Percentiles rank a stretch among this genome's conserved stretches.
Conservation (phyloP, 345 rosid species). For the Conringia planisiliqua region DNA sequence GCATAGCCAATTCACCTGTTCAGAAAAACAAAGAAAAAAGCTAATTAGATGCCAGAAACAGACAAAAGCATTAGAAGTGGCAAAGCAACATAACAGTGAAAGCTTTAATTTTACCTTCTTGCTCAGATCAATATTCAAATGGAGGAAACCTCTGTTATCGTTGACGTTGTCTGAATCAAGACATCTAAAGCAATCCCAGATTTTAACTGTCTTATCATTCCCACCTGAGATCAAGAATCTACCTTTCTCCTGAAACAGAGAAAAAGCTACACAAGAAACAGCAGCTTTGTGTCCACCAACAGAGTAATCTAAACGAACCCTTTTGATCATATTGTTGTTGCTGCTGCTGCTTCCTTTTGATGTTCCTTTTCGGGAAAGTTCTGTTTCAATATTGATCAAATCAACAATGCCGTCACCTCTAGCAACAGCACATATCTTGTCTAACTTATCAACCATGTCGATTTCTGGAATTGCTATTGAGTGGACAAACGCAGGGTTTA, state of each 20-base stretch:
- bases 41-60: neutral
- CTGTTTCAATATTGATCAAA: constrained; percentile 66
- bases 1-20: constrained; percentile 97
- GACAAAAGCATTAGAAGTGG: neutral
- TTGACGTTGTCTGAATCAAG: constrained; percentile 36
- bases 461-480: constrained; percentile 71
- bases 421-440: constrained; percentile 65
- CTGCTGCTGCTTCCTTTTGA: constrained; percentile 36
- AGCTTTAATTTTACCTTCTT: constrained; percentile 49
- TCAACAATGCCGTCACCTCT: constrained; percentile 80
- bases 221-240: constrained; percentile 79
- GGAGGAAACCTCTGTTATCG: constrained; percentile 39
- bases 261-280: constrained; percentile 79
- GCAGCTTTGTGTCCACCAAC: constrained; percentile 84
- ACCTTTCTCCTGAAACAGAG: constrained; percentile 69
- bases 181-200: constrained; percentile 67
- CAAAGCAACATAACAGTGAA: neutral
- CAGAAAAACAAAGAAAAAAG: neutral
- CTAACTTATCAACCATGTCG: constrained; percentile 67
- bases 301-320: constrained; percentile 73
- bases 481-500: constrained; percentile 92
- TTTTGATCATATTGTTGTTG: constrained; percentile 32
- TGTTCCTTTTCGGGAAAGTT: constrained; percentile 55
- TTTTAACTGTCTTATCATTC: constrained; percentile 74
- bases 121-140: constrained; percentile 50